A percentile compares a stretch with the other conserved stretches of the same genome.
Conservation (phyloP, 163 green algal genomes). For the Volvox carteri region DNA sequence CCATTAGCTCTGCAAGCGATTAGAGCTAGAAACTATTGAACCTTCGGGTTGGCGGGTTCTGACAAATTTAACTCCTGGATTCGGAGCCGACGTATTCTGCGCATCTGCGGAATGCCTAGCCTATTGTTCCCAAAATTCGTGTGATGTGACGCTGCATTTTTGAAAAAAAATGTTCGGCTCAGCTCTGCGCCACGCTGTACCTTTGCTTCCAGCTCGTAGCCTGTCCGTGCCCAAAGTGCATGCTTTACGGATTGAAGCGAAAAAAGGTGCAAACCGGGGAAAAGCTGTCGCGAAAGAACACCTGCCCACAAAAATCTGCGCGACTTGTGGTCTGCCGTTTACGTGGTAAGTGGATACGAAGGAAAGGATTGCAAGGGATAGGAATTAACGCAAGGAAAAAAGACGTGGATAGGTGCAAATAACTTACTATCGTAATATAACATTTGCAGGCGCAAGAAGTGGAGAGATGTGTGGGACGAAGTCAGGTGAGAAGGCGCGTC, state of each 20-base stretch:
- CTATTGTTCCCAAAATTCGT: too few species aligned
- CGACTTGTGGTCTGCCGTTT: constrained; percentile 34
- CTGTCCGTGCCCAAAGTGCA: neutral
- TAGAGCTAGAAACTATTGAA: too few species aligned
- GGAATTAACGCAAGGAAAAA: too few species aligned
- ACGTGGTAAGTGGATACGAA: constrained; percentile 26
- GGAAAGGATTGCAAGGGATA: too few species aligned
- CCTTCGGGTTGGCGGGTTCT: too few species aligned
- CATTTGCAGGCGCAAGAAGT: constrained; percentile 48
- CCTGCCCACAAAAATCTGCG: constrained; percentile 45
- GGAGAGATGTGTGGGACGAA: constrained; percentile 49
- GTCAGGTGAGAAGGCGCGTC: constrained; percentile 30
- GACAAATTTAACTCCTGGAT: too few species aligned
- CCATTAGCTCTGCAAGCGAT: too few species aligned
- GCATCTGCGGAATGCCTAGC: too few species aligned
- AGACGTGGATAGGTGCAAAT: too few species aligned
- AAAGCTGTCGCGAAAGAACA: constrained; percentile 30
- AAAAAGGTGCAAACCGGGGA: constrained; percentile 1
- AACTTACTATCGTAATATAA: too few species aligned
- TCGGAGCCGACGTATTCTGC: too few species aligned
- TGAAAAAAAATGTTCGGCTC: neutral
- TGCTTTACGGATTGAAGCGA: neutral
- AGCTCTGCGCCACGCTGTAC: neutral
- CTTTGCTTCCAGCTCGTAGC: neutral
- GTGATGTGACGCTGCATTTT: too few species aligned